Base-by-base conservation (phyloP, 1,284 basidiomycete genomes). In the Ustilago esculenta region DNA sequence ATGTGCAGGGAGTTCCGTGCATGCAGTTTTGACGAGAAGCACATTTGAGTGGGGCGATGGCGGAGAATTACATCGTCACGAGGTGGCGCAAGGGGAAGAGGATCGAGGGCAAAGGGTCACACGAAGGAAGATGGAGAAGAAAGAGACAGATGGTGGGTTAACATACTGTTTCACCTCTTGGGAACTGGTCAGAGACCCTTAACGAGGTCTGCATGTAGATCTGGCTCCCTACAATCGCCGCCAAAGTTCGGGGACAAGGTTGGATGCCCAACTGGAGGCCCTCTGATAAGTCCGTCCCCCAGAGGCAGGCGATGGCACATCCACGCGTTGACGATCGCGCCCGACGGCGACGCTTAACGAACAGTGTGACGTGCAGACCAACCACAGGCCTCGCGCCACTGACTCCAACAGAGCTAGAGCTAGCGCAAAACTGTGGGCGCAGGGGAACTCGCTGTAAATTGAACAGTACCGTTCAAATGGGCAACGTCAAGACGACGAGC, bases 51-150 rank as follows among this genome's bases (percentile, higher is more conserved):
- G 7, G 27, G 27, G 25, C 40, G 32, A 27, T 29, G 47, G 48
- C 42, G 20, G 32, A n/a, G 24, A 25, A 51, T 35, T 48, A 46
- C 55, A 58, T 51, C 55, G 51, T 58, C 48, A 29, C 25, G 29
- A 52, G 18, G 49, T 34, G 49, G 44, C 33, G 41, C 21, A 44
- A 24, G 40, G 37, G 21, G 18, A 17, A 25, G 24, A 58, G 55
- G 55, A 43, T 46, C 48, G 32, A 58, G 55, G 55, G 55, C 42
- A 46, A n/a, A 46, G 24, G 42, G 42, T 42, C 21, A 43, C 32
- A 43, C 7, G 23, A 4, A 29, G 18, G 30, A 18, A 17, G 18
- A 21, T 18, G 20, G 41, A 44, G 44, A 25, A 35, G 21, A 11
- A 14, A 23, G 29, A 24, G 33, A 27, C 33, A 27, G 32, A 33